These are phyloP conservation scores for Trypanosoma grayi DNA, from an alignment of 208 protist species.

Conservation along the genomic window DNA sequence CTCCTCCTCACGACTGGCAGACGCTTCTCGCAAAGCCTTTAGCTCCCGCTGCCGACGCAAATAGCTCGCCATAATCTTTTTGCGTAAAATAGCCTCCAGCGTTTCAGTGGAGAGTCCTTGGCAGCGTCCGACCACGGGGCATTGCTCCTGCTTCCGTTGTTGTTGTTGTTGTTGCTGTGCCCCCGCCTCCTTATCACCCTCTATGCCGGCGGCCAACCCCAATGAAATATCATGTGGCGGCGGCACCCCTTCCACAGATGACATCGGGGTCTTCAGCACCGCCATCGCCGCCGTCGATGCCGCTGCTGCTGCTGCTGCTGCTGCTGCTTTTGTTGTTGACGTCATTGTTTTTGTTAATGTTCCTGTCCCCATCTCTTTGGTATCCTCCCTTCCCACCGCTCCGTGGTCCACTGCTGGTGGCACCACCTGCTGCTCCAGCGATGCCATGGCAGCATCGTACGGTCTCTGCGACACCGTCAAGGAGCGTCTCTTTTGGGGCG, in stretches of 20 bases:
- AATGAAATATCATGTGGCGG: neutral
- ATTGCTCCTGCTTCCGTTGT: neutral
- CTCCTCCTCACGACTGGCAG: constrained; percentile 29
- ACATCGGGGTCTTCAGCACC: neutral
- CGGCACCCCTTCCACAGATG: neutral
- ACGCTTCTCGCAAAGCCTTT: constrained; percentile 30
- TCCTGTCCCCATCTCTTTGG: neutral
- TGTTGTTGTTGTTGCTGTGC: neutral
- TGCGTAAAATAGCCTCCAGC: constrained; percentile 49
- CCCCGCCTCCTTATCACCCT: no score
- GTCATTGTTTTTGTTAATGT: neutral
- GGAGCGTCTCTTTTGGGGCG: constrained; percentile 11
- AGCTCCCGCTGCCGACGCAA: constrained; percentile 32
- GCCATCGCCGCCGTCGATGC: neutral
- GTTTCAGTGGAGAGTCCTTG: constrained; percentile 40
- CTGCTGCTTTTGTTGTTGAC: neutral
- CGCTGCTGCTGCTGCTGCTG: neutral
- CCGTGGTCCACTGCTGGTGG: neutral
- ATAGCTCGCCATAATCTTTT: constrained; percentile 50
- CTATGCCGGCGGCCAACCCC: no score
- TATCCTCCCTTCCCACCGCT: neutral
- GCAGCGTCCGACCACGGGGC: constrained; percentile 13
- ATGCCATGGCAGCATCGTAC: no score
- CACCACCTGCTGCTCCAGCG: neutral
- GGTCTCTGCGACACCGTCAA: no score